A percentile compares a stretch with the other conserved stretches of the same genome.
phyloP scores from a whole-genome alignment of 2,329 filamentous ascomycete species.

The Pseudogymnoascus pannorum region DNA sequence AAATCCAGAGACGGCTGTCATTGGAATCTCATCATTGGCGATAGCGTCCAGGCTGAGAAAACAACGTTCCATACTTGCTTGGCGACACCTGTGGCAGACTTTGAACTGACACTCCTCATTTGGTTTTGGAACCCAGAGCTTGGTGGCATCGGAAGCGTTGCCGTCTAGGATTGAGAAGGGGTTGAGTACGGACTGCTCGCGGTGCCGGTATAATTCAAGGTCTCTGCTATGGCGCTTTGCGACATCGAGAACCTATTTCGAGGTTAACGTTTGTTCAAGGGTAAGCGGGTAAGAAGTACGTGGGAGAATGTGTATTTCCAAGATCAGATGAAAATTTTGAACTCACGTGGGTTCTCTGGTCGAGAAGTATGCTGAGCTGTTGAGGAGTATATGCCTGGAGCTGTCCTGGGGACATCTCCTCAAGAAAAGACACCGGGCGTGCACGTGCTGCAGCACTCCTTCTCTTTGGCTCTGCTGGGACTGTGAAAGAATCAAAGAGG shows the following conservation, averaged over 20 bases:
- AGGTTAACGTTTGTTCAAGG: background rate
- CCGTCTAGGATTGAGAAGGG: background rate
- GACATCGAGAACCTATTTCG: conserved; percentile 11
- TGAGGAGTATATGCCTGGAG: conserved; percentile 39
- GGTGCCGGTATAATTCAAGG: background rate
- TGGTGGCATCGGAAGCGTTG: conserved; percentile 5
- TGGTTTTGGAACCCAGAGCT: conserved; percentile 33
- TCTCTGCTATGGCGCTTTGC: background rate
- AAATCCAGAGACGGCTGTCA: conserved; percentile 43
- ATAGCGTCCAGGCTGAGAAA: conserved; percentile 45
- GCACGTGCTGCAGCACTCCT: conserved; percentile 21
- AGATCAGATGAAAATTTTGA: background rate
- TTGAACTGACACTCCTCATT: conserved; percentile 42
- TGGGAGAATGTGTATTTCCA: background rate
- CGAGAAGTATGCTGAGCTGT: conserved; percentile 42
- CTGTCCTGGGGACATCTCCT: conserved; percentile 37
- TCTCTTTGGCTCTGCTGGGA: conserved; percentile 16
- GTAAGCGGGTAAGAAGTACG: background rate
- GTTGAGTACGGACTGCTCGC: background rate
- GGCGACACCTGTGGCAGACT: conserved; percentile 44
- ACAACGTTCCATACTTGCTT: conserved; percentile 35
- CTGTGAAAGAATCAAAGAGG: conserved; percentile 20
- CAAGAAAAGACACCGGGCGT: conserved; percentile 23
- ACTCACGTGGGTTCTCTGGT: conserved; percentile 43
- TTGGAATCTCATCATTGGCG: conserved; percentile 41